Base-by-base conservation (phyloP, 2,329 filamentous ascomycete species). In the Aspergillus sp. region DNA sequence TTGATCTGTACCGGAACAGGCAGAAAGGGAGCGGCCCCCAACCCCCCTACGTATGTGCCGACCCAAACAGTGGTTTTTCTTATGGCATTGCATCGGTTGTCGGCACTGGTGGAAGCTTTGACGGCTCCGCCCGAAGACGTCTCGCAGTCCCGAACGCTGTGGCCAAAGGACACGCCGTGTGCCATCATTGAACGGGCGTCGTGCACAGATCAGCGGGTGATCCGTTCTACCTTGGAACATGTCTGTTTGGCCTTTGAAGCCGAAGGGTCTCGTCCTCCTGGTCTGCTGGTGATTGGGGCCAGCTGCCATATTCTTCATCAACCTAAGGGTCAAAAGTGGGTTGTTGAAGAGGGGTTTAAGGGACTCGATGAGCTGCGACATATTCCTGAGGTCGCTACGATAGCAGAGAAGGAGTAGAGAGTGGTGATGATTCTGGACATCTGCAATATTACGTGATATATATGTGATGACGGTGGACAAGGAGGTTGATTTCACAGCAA, bases 1-100 rank as follows among this genome's bases (percentile, higher is more conserved):
- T 83, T 99, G 26, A 85, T 99, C n/a, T 98, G 95, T 78, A 99
- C 95, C 0, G 95, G 95, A 0, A 99, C 95, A 0, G 95, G 95
- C 0, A 87, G 95, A 69, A 96, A 96, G 77, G 95, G 95, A 12
- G 89, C 86, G 56, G 82, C 91, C 0, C 92, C 92, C 0, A 80
- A 85, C n/a, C 92, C 92, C 36, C 95, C 95, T 0, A 87, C 88
- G 63, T 96, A 87, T 73, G 85, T 93, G 0, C 74, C 83, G 2
- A 89, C 85, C 9, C 85, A 93, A 58, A 98, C 95, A 0, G 90
- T 95, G 1, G 90, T 99, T 4, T 96, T 98, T 65, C 79, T 99
- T 52, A 99, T 99, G 95, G 92, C 92, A 4, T 79, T 99, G 63
- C 95, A 99, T 77, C 85, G 95, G 54, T 87, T 99, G 16, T 80